phyloP scores from a whole-genome alignment of 768 basidiomycete genomes.

The Serendipita sp. region DNA sequence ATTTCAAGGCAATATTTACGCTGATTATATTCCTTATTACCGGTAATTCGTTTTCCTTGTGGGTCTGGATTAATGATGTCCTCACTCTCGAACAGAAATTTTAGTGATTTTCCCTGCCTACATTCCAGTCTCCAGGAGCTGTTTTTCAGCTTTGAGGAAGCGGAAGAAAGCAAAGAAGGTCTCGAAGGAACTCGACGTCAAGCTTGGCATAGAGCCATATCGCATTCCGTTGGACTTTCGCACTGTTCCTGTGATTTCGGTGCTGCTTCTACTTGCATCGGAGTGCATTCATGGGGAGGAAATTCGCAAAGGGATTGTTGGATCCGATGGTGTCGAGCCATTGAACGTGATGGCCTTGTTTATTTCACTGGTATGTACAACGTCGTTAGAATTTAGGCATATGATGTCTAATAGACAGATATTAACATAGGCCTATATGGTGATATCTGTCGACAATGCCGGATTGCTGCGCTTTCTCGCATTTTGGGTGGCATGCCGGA shows the following conservation, averaged over 20 bases:
- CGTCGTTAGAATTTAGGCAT: not conserved
- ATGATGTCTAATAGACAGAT: not conserved
- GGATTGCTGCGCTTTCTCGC: conserved; percentile 78
- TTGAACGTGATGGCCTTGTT: conserved; percentile 91
- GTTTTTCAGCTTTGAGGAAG: conserved; percentile 8
- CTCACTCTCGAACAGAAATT: conserved; percentile 14
- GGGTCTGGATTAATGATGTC: not conserved
- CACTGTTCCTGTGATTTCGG: conserved; percentile 27
- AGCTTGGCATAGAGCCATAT: not conserved
- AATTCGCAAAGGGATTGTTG: conserved; percentile 66
- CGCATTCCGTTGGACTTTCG: conserved; percentile 18
- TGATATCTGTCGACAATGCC: conserved; percentile 79
- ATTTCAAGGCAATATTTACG: conserved; percentile 20
- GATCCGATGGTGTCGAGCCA: conserved; percentile 63
- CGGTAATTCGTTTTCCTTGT: conserved; percentile 18
- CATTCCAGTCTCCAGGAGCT: conserved; percentile 17
- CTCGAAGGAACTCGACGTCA: conserved; percentile 4
- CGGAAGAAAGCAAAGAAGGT: not conserved
- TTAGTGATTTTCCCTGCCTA: conserved; percentile 23
- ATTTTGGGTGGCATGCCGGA: conserved; percentile 67
- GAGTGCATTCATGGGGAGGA: conserved; percentile 26
- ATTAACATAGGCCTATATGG: conserved; percentile 50
- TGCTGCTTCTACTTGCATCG: conserved; percentile 24
- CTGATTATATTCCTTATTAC: conserved; percentile 24
- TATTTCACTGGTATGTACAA: conserved; percentile 45